Conservation (phyloP, 106 monocot species). For the Allium fistulosum region DNA sequence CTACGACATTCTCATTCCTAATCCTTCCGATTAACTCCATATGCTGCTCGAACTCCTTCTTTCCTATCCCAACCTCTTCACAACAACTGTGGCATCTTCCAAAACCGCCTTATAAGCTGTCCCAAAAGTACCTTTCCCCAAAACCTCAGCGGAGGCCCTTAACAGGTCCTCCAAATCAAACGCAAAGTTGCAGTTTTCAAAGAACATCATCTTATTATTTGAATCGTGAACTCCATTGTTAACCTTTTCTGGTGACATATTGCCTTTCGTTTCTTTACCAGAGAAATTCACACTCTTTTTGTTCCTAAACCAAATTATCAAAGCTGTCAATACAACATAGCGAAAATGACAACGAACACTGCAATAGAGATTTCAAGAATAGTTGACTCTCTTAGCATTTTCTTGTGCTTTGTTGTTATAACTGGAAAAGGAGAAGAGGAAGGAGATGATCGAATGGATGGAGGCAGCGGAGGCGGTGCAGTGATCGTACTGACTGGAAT, state of each 20-base stretch:
- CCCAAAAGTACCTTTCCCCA: slow-evolving; percentile 67
- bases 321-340: slow-evolving; percentile 11
- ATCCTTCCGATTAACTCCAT: slow-evolving; percentile 59
- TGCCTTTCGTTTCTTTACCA: slow-evolving; percentile 28
- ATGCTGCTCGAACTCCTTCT: slow-evolving; percentile 70
- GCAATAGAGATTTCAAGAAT: slow-evolving; percentile 56
- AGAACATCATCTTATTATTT: slow-evolving; percentile 44
- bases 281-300: slow-evolving; percentile 1
- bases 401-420: background rate
- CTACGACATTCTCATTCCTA: slow-evolving; percentile 42
- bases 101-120: slow-evolving; percentile 47
- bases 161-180: slow-evolving; percentile 63
- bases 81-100: slow-evolving; percentile 55
- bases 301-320: slow-evolving; percentile 28
- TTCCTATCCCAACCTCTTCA: slow-evolving; percentile 50
- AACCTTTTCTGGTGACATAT: slow-evolving; percentile 48
- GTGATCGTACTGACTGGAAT: background rate
- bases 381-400: slow-evolving; percentile 30
- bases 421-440: background rate
- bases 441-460: background rate
- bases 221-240: slow-evolving; percentile 18
- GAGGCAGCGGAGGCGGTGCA: slow-evolving; percentile 1
- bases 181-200: slow-evolving; percentile 33
- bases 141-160: slow-evolving; percentile 54
- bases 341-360: slow-evolving; percentile 28